Evolutionary conservation across 2,329 filamentous ascomycete genomes (phyloP).

Genomic region (Decorospora gaudefroyi): DNA sequence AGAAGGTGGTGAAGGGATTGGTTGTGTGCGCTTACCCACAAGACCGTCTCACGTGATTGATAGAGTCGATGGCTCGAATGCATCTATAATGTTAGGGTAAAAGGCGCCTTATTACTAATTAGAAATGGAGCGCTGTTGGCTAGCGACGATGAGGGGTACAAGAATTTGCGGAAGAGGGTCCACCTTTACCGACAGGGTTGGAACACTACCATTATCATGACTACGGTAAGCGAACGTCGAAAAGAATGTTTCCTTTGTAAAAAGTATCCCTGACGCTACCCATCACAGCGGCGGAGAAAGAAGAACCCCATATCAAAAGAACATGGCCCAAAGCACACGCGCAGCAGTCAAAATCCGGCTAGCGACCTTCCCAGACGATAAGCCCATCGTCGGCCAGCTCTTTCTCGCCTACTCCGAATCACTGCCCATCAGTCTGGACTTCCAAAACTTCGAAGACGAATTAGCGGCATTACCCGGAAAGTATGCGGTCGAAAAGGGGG

Average conservation of each 20-base stretch:
- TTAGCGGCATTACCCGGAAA: slow-evolving; percentile 59
- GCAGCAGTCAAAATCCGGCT: slow-evolving; percentile 16
- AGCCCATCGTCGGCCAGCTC: slow-evolving; percentile 42
- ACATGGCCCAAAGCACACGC: background rate
- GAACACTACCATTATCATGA: too few species aligned
- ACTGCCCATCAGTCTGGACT: slow-evolving; percentile 60
- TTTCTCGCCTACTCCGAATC: slow-evolving; percentile 50
- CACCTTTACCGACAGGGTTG: background rate
- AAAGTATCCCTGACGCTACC: too few species aligned
- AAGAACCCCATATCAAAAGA: background rate
- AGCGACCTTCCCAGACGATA: slow-evolving; percentile 52
- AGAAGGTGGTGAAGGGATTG: background rate
- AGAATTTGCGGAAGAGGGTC: background rate
- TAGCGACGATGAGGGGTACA: background rate
- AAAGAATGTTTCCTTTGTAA: too few species aligned
- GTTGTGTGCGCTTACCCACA: slow-evolving; percentile 13
- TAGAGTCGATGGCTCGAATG: background rate
- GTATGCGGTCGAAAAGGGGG: slow-evolving; percentile 54
- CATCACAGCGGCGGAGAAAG: background rate
- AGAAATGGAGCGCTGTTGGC: too few species aligned
- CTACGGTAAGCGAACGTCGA: too few species aligned
- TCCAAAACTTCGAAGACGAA: slow-evolving; percentile 61
- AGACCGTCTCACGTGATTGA: slow-evolving; percentile 10
- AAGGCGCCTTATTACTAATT: too few species aligned
- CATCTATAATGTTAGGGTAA: too few species aligned